Conservation (phyloP, 208 protist species). For the Acanthamoeba comandoni region DNA sequence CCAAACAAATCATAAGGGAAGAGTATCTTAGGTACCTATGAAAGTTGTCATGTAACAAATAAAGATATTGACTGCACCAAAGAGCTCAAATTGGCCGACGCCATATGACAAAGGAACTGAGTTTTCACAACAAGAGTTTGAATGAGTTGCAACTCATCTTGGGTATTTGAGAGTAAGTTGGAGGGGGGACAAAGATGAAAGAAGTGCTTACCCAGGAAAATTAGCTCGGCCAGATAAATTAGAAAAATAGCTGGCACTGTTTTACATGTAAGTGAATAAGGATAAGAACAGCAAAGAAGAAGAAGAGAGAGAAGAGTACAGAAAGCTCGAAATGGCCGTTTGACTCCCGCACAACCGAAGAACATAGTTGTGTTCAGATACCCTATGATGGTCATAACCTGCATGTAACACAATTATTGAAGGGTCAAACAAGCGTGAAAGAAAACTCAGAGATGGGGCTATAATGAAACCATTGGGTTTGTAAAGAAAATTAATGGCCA, state of each 20-base stretch:
- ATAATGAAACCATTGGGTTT: conserved; percentile 26
- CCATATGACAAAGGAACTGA: no score
- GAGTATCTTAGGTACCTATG: background rate
- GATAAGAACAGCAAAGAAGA: no score
- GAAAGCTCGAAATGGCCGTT: conserved; percentile 41
- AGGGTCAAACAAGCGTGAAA: background rate
- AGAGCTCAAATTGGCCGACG: conserved; percentile 39
- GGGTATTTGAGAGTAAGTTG: no score
- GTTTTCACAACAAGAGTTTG: no score
- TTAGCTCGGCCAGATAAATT: no score
- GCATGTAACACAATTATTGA: background rate
- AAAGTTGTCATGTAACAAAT: conserved; percentile 47
- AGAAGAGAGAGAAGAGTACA: background rate
- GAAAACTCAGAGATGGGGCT: background rate
- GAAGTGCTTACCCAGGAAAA: no score
- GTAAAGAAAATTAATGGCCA: conserved; percentile 51
- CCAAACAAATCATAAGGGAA: background rate
- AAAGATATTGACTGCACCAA: conserved; percentile 65
- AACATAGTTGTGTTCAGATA: conserved; percentile 63
- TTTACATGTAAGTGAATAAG: no score
- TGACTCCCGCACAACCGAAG: conserved; percentile 28
- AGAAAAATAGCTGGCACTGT: no score
- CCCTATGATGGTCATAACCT: conserved; percentile 62
- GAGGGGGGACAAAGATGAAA: no score
- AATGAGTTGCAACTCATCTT: no score